Conservation (phyloP, 169 alveolate species). For the Perkinsus olseni region DNA sequence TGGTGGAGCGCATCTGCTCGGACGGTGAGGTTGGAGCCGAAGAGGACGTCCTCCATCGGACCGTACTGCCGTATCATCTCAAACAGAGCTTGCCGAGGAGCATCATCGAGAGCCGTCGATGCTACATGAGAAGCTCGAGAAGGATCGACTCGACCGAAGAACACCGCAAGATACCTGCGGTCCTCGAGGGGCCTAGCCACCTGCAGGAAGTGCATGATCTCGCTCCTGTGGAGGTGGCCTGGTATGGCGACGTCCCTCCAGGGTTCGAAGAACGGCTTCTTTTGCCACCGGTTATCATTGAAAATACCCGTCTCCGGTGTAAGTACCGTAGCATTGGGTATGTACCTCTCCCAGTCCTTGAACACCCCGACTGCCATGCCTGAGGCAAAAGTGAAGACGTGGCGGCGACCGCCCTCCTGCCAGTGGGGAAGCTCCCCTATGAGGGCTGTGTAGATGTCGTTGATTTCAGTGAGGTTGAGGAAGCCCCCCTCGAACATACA, state of each 20-base stretch:
- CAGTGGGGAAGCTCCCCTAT: not conserved
- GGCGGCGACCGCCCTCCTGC: slow-evolving; percentile 22
- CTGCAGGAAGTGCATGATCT: not conserved
- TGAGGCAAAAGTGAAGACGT: slow-evolving; percentile 25
- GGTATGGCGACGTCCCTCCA: slow-evolving; percentile 15
- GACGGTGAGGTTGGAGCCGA: not conserved
- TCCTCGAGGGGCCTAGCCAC: not conserved
- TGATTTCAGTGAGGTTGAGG: not conserved
- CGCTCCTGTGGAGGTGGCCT: not conserved
- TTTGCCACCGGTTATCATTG: slow-evolving; percentile 15
- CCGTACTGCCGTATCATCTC: not conserved
- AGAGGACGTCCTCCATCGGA: not conserved
- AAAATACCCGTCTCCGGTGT: slow-evolving; percentile 23
- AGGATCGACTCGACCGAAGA: slow-evolving; percentile 24
- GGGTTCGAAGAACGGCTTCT: not conserved
- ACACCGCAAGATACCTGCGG: not conserved
- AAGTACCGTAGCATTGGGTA: slow-evolving; percentile 9
- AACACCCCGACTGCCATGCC: slow-evolving; percentile 26
- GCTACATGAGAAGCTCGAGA: slow-evolving; percentile 15
- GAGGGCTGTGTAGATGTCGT: not conserved
- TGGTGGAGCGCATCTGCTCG: not conserved
- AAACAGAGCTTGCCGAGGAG: not conserved
- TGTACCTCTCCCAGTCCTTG: slow-evolving; percentile 12
- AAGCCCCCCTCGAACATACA: slow-evolving; percentile 22
- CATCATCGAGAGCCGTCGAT: not conserved